Evolutionary conservation across 805 yeast genomes (phyloP).

Genomic region (Pichia kluyveri): DNA sequence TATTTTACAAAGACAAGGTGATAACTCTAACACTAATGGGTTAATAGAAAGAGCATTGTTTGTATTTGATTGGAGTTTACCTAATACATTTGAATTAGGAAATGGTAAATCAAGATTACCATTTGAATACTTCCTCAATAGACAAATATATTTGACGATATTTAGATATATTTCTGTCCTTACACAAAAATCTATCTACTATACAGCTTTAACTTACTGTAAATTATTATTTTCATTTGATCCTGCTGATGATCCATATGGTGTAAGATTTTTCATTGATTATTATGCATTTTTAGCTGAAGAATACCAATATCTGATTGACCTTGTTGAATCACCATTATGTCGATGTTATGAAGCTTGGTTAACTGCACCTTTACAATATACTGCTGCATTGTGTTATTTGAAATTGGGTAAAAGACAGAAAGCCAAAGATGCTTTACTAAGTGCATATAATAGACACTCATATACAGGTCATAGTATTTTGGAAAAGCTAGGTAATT

Average conservation of each 20-base stretch:
- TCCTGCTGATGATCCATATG: constrained; percentile 78
- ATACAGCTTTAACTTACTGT: constrained; percentile 69
- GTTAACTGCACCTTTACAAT: constrained; percentile 65
- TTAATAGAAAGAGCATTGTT: constrained; percentile 69
- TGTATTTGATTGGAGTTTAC: constrained; percentile 68
- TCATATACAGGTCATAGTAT: constrained; percentile 50
- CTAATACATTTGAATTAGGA: constrained; percentile 47
- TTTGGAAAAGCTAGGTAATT: constrained; percentile 39
- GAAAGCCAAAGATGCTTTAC: constrained; percentile 40
- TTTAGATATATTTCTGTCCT: constrained; percentile 64
- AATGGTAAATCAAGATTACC: constrained; percentile 61
- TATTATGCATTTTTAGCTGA: constrained; percentile 61
- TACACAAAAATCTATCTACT: constrained; percentile 68
- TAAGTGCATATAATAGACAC: constrained; percentile 42
- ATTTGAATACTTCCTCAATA: constrained; percentile 61
- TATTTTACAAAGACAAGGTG: constrained; percentile 69
- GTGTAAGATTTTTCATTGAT: constrained; percentile 77
- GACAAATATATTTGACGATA: constrained; percentile 66
- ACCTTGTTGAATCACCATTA: constrained; percentile 48
- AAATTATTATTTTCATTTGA: constrained; percentile 57
- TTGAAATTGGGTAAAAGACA: constrained; percentile 29
- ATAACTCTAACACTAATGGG: constrained; percentile 62
- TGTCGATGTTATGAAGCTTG: constrained; percentile 51
- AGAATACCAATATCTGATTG: constrained; percentile 54
- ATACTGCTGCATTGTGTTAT: constrained; percentile 58